Conservation (phyloP, 1,284 basidiomycete genomes). For the Cystobasidium slooffiae region DNA sequence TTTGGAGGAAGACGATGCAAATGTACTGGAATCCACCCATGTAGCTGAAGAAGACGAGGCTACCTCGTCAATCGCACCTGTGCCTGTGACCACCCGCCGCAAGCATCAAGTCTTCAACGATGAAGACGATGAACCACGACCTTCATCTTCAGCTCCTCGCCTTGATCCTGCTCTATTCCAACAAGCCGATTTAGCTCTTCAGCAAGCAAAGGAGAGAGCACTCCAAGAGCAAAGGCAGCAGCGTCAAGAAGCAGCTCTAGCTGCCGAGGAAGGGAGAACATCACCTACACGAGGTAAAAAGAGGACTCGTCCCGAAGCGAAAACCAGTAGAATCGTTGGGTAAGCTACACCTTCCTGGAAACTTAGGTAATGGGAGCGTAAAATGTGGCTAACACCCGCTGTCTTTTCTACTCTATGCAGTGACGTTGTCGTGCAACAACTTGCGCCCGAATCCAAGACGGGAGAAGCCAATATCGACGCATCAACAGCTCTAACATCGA, state of each 20-base stretch:
- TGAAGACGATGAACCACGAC: not conserved
- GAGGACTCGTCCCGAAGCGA: not conserved
- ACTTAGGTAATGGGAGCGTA: not conserved
- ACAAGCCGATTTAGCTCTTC: constrained; percentile 34
- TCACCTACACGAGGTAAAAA: not conserved
- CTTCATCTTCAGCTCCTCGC: not conserved
- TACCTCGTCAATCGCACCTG: too few species aligned
- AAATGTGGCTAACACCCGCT: not conserved
- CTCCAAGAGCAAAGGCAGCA: constrained; percentile 5
- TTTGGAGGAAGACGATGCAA: not conserved
- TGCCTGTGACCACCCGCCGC: not conserved
- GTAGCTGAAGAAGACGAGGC: too few species aligned
- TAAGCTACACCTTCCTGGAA: not conserved
- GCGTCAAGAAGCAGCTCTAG: not conserved
- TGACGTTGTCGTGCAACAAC: constrained; percentile 32
- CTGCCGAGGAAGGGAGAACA: not conserved
- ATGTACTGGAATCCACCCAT: too few species aligned
- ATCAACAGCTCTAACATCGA: constrained; percentile 19
- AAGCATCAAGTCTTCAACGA: constrained; percentile 10
- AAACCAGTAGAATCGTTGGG: constrained; percentile 17
- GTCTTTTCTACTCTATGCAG: not conserved
- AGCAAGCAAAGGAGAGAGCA: constrained; percentile 24
- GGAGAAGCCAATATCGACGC: constrained; percentile 19
- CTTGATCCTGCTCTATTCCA: constrained; percentile 40
- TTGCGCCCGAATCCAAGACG: not conserved